These are phyloP conservation scores for Pyrus bretschneideri DNA, from an alignment of 306 rosid species.

Conservation along the genomic window DNA sequence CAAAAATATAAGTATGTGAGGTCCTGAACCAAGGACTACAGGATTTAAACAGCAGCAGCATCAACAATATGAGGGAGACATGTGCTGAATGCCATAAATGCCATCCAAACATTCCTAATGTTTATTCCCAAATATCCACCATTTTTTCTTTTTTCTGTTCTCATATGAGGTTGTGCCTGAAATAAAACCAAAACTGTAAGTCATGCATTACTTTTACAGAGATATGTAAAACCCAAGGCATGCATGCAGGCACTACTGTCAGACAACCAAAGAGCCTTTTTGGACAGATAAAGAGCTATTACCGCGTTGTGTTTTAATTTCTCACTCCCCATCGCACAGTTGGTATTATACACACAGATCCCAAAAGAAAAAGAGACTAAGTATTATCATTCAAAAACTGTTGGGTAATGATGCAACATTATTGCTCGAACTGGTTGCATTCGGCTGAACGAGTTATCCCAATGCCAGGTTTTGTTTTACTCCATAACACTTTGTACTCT, in stretches of 20 bases:
- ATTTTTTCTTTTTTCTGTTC: conserved; percentile 60
- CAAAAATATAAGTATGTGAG: neutral
- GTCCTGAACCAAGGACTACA: conserved; percentile 4
- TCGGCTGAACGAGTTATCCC: neutral
- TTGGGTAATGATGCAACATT: neutral
- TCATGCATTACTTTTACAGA: neutral
- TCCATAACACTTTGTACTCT: neutral
- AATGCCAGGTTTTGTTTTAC: neutral
- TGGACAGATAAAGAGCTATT: neutral
- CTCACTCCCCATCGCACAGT: neutral
- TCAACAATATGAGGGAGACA: neutral
- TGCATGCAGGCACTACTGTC: neutral
- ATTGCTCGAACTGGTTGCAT: neutral
- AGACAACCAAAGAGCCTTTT: neutral
- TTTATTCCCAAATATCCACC: conserved; percentile 79
- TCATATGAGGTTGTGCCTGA: conserved; percentile 53
- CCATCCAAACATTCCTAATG: conserved; percentile 30
- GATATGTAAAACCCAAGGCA: neutral
- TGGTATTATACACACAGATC: neutral
- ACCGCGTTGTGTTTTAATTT: neutral
- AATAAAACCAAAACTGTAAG: conserved; percentile 11
- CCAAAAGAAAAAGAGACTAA: neutral
- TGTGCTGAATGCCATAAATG: neutral
- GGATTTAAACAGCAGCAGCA: neutral
- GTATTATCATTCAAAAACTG: neutral